These are phyloP conservation scores for Solanum verrucosum DNA, from an alignment of 257 asterid species.

Conservation along the genomic window DNA sequence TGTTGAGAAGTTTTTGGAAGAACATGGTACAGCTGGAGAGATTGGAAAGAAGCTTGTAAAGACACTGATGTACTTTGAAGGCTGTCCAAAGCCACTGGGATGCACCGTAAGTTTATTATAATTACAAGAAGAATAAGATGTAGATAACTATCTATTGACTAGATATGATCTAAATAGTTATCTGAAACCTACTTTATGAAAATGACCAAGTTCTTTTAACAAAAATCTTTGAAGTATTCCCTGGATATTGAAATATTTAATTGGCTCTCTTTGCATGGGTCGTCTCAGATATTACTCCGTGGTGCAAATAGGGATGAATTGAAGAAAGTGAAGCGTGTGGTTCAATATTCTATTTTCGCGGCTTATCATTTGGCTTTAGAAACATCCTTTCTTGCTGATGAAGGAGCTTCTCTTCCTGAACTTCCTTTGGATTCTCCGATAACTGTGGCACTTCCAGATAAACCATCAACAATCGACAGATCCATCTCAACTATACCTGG, in stretches of 20 bases:
- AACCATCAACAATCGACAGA: conserved; percentile 52
- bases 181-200: neutral
- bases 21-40: conserved; percentile 68
- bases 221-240: neutral
- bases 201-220: neutral
- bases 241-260: neutral
- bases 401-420: conserved; percentile 90
- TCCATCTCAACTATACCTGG: conserved; percentile 78
- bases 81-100: conserved; percentile 95
- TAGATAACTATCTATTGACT: neutral
- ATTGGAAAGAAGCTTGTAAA: conserved; percentile 64
- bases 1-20: conserved; percentile 64
- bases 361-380: conserved; percentile 97
- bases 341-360: conserved; percentile 91
- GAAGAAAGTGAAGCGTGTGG: conserved; percentile 89
- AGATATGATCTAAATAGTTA: neutral
- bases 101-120: conserved; percentile 62
- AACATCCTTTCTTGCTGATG: conserved; percentile 97
- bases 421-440: conserved; percentile 65
- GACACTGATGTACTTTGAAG: conserved; percentile 95
- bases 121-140: neutral
- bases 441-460: conserved; percentile 70
- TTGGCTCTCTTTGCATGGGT: neutral
- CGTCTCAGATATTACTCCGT: conserved; percentile 74
- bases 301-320: conserved; percentile 87